These are phyloP conservation scores for Sordariomycetes sp. DNA, from an alignment of 2,329 filamentous ascomycete genomes.

Conservation along the genomic window DNA sequence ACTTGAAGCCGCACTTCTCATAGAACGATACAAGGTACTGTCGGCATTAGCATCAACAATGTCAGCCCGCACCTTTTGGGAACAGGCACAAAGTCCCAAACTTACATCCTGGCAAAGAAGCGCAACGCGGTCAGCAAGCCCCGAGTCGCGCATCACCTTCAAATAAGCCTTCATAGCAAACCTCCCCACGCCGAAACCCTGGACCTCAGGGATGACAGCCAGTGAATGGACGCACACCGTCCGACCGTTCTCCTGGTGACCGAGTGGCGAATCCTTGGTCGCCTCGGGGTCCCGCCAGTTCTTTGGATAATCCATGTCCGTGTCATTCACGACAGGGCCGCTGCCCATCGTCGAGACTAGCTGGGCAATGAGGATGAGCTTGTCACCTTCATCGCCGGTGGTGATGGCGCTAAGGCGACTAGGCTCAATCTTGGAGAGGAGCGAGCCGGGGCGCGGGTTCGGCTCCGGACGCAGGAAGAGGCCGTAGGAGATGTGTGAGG, in stretches of 20 bases:
- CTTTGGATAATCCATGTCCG: conserved; percentile 59
- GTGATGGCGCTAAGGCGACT: background rate
- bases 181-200: conserved; percentile 60
- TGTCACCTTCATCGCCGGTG: conserved; percentile 10
- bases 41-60: background rate
- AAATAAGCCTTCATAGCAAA: conserved; percentile 65
- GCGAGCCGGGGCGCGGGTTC: background rate
- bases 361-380: conserved; percentile 59
- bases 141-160: conserved; percentile 59
- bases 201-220: conserved; percentile 63
- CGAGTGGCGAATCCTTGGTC: conserved; percentile 31
- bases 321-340: conserved; percentile 52
- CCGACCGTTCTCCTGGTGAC: conserved; percentile 59
- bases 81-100: background rate
- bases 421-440: background rate
- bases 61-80: background rate
- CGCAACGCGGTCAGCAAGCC: conserved; percentile 57
- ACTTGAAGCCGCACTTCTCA: conserved; percentile 58
- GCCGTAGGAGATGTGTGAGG: conserved; percentile 66
- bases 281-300: conserved; percentile 45
- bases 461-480: conserved; percentile 57
- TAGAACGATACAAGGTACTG: conserved; percentile 63
- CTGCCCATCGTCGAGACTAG: conserved; percentile 62
- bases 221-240: conserved; percentile 77
- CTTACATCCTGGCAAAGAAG: conserved; percentile 62